These are phyloP conservation scores for Parmelia sp. DNA, from an alignment of 495 filamentous ascomycete species.

Conservation along the genomic window DNA sequence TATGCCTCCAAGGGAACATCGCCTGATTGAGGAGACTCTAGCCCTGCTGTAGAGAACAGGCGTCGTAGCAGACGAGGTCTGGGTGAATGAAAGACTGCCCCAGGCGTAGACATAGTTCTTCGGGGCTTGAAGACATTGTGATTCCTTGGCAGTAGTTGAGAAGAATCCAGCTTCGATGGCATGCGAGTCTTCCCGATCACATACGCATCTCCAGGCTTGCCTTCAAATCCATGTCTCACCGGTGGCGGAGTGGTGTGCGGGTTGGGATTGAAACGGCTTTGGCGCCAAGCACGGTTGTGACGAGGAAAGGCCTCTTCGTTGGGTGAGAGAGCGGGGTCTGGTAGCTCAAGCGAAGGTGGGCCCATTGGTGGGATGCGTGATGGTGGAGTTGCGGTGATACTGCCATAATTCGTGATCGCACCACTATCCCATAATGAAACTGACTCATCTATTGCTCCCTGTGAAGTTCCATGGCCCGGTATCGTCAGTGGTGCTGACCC, in stretches of 20 bases:
- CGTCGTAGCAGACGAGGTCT: conserved; percentile 33
- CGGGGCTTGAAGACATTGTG: conserved; percentile 28
- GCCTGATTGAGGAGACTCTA: conserved; percentile 27
- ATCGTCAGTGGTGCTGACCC: conserved; percentile 30
- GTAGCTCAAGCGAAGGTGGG: conserved; percentile 56
- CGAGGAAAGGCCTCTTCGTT: conserved; percentile 26
- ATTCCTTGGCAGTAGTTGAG: conserved; percentile 28
- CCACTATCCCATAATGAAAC: conserved; percentile 27
- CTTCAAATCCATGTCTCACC: conserved; percentile 20
- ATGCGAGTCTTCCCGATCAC: conserved; percentile 35
- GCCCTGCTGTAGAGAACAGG: conserved; percentile 36
- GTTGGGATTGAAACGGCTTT: conserved; percentile 24
- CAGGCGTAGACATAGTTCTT: conserved; percentile 25
- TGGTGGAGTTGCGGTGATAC: conserved; percentile 64
- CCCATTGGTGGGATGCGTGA: conserved; percentile 31
- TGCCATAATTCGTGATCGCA: conserved; percentile 56
- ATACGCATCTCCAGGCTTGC: conserved; percentile 33
- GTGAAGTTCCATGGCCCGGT: conserved; percentile 30
- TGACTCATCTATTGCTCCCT: conserved; percentile 26
- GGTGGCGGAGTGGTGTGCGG: conserved; percentile 22
- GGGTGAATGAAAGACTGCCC: background rate
- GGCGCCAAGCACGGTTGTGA: conserved; percentile 29
- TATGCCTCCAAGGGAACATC: conserved; percentile 43
- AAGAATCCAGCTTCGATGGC: conserved; percentile 26
- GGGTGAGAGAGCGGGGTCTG: conserved; percentile 60